Evolutionary conservation across 176 grass and related monocot genomes (phyloP), one percentile per base, ranked within the genome.

Genomic region (Bromus sterilis): DNA sequence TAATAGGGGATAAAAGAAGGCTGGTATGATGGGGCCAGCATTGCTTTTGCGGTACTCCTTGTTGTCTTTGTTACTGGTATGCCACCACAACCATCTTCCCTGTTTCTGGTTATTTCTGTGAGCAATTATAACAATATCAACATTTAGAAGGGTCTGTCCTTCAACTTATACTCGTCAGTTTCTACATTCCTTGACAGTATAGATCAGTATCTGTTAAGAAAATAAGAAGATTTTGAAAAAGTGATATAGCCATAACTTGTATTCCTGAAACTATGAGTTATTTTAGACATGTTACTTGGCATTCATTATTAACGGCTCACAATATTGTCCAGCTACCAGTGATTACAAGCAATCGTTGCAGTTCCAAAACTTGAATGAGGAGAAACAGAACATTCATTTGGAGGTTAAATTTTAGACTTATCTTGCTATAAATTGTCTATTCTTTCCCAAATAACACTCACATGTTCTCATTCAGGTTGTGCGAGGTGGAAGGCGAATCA

Each of bases 21-120:
- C 24, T 98, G 96, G 96, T 98, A 91, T 39, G 96, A 98, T 93
- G 96, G 96, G 42, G 93, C 91, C 4, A 98, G 96, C 86, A 98
- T 98, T 63, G 88, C 60, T 5, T 95, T 98, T 75, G 96, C 96
- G 63, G 96, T 98, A 73, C 87, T 95, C 68, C 82, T 98, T 6
- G 96, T 98, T 81, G 83, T 98, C 66, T 29, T 93, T 88, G 92
- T 98, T 67, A 98, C 96, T 67, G 96, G 96, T 98, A 68, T 71
- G 56, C 46, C 36, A 66, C 24, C 68, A 11, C 8, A 34, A 29
- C 6, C 63, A 71, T 24, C 3, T 75, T 66, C 41, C 15, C 21
- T 65, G 11, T 51, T 62, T 70, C 30, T 48, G 79, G n/a, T 48
- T 84, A 53, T 62, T 77, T 36, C 7, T 75, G 56, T 55, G 59